Conservation (phyloP, 2,329 filamentous ascomycete genomes). For the Alternaria sp. region DNA sequence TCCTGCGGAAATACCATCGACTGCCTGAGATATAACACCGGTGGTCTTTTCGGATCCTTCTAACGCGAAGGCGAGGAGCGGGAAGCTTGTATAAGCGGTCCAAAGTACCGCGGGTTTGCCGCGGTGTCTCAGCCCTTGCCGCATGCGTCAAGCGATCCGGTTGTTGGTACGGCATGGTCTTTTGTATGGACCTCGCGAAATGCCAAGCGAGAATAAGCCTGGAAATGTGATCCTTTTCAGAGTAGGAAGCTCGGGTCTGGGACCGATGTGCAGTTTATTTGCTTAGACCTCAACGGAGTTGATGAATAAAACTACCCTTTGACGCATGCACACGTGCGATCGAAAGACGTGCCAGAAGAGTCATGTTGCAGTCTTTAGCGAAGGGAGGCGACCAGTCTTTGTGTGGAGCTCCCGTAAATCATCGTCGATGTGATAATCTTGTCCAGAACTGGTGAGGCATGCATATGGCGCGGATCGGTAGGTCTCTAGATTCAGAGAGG, state of each 20-base stretch:
- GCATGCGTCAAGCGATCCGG: not conserved
- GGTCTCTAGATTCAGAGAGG: not conserved
- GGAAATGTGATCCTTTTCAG: not conserved
- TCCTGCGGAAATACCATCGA: not conserved
- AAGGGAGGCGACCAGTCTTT: not conserved
- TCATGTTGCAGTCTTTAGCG: not conserved
- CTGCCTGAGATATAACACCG: slow-evolving; percentile 2
- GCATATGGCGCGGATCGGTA: not conserved
- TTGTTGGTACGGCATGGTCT: not conserved
- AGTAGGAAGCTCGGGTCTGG: not conserved
- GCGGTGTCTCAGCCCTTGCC: not conserved
- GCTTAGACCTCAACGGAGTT: not conserved
- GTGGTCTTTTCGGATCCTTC: not conserved
- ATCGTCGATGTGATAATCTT: slow-evolving; percentile 3
- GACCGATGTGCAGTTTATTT: not conserved
- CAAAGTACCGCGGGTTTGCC: not conserved
- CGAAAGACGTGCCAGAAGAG: not conserved
- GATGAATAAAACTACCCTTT: not conserved
- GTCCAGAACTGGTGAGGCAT: not conserved
- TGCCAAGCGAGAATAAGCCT: not conserved
- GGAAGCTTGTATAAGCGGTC: not conserved
- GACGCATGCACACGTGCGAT: not conserved
- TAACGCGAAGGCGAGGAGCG: not conserved
- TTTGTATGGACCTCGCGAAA: not conserved
- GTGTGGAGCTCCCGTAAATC: not conserved